Conservation (phyloP, 2,329 filamentous ascomycete species). For the Myrmaecium sp. region DNA sequence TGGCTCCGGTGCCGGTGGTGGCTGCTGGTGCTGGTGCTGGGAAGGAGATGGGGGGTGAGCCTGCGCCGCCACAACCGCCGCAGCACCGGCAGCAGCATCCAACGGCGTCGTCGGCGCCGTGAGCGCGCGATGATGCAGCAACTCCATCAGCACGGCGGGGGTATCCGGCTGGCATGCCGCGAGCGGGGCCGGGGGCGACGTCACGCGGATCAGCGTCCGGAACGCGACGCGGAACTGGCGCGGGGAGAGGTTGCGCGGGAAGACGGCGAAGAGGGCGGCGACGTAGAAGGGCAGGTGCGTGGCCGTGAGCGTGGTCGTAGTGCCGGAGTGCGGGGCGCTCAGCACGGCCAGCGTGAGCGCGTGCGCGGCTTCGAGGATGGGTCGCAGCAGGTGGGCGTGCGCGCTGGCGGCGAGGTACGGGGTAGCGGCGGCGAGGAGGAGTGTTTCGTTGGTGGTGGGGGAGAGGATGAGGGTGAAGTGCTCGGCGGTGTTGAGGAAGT, state of each 20-base stretch:
- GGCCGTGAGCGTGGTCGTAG: conserved; percentile 45
- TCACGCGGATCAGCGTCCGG: conserved; percentile 66
- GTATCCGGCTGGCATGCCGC: conserved; percentile 57
- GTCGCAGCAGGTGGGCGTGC: conserved; percentile 39
- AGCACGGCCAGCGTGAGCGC: conserved; percentile 66
- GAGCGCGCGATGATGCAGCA: conserved; percentile 49
- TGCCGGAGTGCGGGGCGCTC: conserved; percentile 63
- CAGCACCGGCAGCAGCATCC: conserved; percentile 21
- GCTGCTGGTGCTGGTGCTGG: conserved; percentile 14
- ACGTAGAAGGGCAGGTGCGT: conserved; percentile 69
- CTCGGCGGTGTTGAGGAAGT: conserved; percentile 75
- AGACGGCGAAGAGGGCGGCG: conserved; percentile 61
- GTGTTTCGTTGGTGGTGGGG: conserved; percentile 47
- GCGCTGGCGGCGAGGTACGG: conserved; percentile 52
- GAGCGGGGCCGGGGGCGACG: conserved; percentile 62
- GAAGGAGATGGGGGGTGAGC: conserved; percentile 16
- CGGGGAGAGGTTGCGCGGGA: conserved; percentile 60
- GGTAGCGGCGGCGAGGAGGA: conserved; percentile 58
- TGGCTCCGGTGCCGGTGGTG: conserved; percentile 10
- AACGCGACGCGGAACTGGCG: conserved; percentile 82
- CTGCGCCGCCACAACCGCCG: conserved; percentile 19
- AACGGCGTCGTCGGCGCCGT: conserved; percentile 32
- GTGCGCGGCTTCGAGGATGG: conserved; percentile 81
- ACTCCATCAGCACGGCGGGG: conserved; percentile 66
- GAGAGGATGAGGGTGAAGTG: conserved; percentile 60